phyloP scores from a whole-genome alignment of 2,329 filamentous ascomycete genomes.

The Hansfordia pulvinata region DNA sequence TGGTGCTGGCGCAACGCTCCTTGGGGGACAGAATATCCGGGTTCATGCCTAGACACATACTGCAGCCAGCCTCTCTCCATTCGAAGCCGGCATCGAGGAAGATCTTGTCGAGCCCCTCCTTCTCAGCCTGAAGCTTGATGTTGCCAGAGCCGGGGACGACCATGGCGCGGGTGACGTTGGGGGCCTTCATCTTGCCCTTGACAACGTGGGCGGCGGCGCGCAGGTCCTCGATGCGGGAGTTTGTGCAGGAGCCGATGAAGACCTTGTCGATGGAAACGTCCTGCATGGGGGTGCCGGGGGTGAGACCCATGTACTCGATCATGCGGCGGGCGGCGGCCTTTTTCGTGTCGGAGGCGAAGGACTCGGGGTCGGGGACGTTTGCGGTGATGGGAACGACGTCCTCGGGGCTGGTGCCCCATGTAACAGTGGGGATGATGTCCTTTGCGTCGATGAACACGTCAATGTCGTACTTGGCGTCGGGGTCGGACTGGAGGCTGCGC shows the following conservation, averaged over 20 bases:
- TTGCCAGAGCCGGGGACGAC: constrained; percentile 92
- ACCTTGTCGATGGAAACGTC: constrained; percentile 91
- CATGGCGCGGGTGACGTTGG: constrained; percentile 88
- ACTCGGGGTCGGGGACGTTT: constrained; percentile 78
- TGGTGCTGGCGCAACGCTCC: constrained; percentile 90
- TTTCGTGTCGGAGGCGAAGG: constrained; percentile 67
- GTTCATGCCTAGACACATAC: constrained; percentile 99
- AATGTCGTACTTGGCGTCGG: constrained; percentile 78
- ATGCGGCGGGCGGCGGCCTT: constrained; percentile 68
- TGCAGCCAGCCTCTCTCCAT: constrained; percentile 96
- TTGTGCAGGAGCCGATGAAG: constrained; percentile 97
- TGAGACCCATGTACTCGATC: constrained; percentile 93
- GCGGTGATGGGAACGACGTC: constrained; percentile 93
- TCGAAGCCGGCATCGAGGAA: constrained; percentile 89
- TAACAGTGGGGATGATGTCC: constrained; percentile 86
- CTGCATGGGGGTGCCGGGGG: constrained; percentile 74
- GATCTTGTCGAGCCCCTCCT: constrained; percentile 85
- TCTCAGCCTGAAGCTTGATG: constrained; percentile 82
- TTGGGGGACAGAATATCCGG: constrained; percentile 86
- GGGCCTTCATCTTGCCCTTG: constrained; percentile 72
- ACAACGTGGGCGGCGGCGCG: constrained; percentile 77
- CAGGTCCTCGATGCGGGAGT: constrained; percentile 91
- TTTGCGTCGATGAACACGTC: constrained; percentile 84
- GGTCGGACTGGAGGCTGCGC: constrained; percentile 72
- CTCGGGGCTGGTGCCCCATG: constrained; percentile 95